Percentiles rank a stretch among this genome's conserved stretches.
Conservation (phyloP, 805 yeast species). For the Kodamaea lidongshanica region DNA sequence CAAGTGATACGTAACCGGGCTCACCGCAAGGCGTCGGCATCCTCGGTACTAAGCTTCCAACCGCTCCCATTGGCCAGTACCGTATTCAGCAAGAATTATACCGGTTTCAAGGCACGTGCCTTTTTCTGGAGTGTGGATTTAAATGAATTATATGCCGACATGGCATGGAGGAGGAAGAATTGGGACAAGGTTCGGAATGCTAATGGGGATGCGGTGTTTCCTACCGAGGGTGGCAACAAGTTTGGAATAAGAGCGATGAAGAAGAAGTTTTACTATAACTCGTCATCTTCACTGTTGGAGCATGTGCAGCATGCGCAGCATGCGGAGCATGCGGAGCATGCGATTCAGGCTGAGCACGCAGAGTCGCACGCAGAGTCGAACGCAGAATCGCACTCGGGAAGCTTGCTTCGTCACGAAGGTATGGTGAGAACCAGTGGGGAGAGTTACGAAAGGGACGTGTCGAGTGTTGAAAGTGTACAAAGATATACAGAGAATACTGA, state of each 20-base stretch:
- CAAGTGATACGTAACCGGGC: slow-evolving; percentile 74
- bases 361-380: background rate
- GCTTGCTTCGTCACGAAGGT: too few relatives aligned
- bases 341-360: background rate
- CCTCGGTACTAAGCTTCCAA: slow-evolving; percentile 30
- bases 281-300: slow-evolving; percentile 6
- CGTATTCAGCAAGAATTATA: slow-evolving; percentile 43
- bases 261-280: slow-evolving; percentile 8
- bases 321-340: background rate
- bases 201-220: slow-evolving; percentile 48
- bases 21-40: slow-evolving; percentile 40
- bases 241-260: slow-evolving; percentile 6
- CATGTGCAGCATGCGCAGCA: background rate
- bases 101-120: slow-evolving; percentile 29
- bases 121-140: slow-evolving; percentile 62
- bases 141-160: slow-evolving; percentile 52
- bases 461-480: too few relatives aligned
- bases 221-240: slow-evolving; percentile 20
- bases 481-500: too few relatives aligned
- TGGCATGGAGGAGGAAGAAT: slow-evolving; percentile 50
- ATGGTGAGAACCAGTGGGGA: too few relatives aligned
- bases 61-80: slow-evolving; percentile 59
- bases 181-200: slow-evolving; percentile 47
- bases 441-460: too few relatives aligned
- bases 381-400: slow-evolving; percentile 1